Percentiles rank a stretch among this genome's conserved stretches.
phyloP scores from a whole-genome alignment of 805 yeast species.

The Clavispora vitiphila region DNA sequence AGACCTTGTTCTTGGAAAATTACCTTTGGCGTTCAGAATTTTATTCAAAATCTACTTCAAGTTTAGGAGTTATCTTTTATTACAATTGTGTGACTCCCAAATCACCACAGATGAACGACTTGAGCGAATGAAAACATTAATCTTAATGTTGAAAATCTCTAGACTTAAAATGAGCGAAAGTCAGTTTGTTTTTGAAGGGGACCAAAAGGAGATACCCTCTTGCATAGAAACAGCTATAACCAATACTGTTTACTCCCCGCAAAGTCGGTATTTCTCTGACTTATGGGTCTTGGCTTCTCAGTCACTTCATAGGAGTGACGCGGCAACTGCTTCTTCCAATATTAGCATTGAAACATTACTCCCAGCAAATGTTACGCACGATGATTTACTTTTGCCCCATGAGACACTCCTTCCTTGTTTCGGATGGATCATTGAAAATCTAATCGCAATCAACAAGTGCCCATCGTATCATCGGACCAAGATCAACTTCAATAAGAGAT shows the following conservation, averaged over 20 bases:
- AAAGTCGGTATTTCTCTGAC: constrained; percentile 61
- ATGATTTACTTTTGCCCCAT: constrained; percentile 27
- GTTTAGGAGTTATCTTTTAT: constrained; percentile 56
- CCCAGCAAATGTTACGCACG: constrained; percentile 22
- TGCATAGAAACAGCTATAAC: constrained; percentile 76
- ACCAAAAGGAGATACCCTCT: constrained; percentile 54
- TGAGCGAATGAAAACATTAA: constrained; percentile 61
- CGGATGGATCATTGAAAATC: constrained; percentile 84
- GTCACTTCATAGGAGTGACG: constrained; percentile 14
- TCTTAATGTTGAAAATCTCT: constrained; percentile 60
- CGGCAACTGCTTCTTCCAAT: constrained; percentile 3
- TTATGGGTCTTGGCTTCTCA: constrained; percentile 64
- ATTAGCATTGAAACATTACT: constrained; percentile 21
- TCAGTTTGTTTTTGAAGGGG: constrained; percentile 37
- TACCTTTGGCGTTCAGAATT: constrained; percentile 68
- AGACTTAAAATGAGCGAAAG: constrained; percentile 61
- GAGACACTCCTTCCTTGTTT: constrained; percentile 72
- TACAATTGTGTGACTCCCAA: constrained; percentile 60
- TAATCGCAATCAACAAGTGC: constrained; percentile 56
- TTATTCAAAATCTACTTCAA: constrained; percentile 64
- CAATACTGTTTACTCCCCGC: constrained; percentile 74
- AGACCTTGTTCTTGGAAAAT: constrained; percentile 30
- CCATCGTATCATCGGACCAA: constrained; percentile 70
- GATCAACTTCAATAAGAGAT: constrained; percentile 77
- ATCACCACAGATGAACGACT: constrained; percentile 57